Conservation (phyloP, 306 rosid species). For the Sesbania bispinosa region DNA sequence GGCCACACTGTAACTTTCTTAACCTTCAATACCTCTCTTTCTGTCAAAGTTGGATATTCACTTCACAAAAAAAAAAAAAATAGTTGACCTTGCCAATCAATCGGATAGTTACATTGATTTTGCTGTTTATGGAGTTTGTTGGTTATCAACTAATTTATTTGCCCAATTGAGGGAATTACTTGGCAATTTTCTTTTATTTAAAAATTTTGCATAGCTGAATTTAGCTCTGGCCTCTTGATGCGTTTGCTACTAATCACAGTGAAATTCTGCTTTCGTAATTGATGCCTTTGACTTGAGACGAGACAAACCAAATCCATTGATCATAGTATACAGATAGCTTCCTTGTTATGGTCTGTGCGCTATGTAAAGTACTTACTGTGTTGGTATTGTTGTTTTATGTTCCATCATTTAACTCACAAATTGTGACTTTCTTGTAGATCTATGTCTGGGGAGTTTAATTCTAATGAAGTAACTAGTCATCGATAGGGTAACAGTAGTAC, state of each 20-base stretch:
- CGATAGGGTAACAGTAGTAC: neutral
- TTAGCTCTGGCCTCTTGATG: neutral
- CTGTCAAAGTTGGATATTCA: too few relatives aligned
- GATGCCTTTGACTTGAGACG: neutral
- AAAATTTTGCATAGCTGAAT: neutral
- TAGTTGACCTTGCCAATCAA: too few relatives aligned
- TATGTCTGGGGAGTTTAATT: neutral
- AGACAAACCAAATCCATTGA: neutral
- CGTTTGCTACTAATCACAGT: neutral
- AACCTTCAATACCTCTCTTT: too few relatives aligned
- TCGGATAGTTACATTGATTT: too few relatives aligned
- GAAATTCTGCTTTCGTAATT: neutral
- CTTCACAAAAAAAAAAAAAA: too few relatives aligned
- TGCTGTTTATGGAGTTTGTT: neutral
- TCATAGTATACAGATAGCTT: neutral
- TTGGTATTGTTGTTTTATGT: neutral
- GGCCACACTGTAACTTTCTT: constrained; percentile 54
- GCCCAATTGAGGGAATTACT: neutral
- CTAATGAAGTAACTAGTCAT: too few relatives aligned
- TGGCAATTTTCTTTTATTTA: neutral
- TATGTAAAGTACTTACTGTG: neutral
- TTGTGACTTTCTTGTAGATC: neutral
- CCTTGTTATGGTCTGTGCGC: neutral
- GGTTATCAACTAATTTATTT: neutral
- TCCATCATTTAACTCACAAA: neutral